A percentile compares a stretch with the other conserved stretches of the same genome.
phyloP scores from a whole-genome alignment of 352 stramenopile genomes.

The Aphanomyces astaci region DNA sequence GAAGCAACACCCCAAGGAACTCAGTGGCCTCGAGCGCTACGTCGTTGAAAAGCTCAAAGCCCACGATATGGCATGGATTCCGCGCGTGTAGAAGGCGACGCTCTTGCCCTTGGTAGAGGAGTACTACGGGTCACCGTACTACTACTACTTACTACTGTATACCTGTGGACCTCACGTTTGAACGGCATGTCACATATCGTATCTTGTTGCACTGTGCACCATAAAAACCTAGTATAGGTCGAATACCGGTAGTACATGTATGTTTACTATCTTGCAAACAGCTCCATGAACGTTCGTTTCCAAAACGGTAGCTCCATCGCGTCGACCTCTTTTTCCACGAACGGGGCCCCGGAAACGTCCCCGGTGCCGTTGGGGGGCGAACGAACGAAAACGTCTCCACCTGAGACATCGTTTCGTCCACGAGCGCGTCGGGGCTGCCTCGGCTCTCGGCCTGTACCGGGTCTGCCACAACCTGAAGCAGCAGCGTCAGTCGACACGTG shows the following conservation, averaged over 20 bases:
- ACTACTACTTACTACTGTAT: no score
- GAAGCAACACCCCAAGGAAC: constrained; percentile 17
- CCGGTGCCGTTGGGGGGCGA: not conserved
- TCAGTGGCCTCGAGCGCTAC: constrained; percentile 17
- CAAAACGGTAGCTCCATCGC: not conserved
- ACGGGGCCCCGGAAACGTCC: not conserved
- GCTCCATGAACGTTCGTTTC: not conserved
- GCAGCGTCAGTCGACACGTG: not conserved
- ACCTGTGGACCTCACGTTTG: no score
- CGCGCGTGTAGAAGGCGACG: constrained; percentile 12
- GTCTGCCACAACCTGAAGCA: not conserved
- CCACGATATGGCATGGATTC: constrained; percentile 22
- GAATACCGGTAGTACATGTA: no score
- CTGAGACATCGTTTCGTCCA: not conserved
- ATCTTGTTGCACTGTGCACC: no score
- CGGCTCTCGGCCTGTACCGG: not conserved
- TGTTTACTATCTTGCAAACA: no score
- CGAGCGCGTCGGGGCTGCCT: not conserved
- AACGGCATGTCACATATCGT: no score
- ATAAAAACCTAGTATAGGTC: no score
- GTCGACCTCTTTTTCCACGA: not conserved
- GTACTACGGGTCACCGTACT: no score
- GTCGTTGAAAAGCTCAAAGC: constrained; percentile 23
- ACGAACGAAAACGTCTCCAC: not conserved
- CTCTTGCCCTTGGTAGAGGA: no score